Evolutionary conservation across 1,139 yeast genomes (phyloP).

Genomic region (Hansenula lynferdii): DNA sequence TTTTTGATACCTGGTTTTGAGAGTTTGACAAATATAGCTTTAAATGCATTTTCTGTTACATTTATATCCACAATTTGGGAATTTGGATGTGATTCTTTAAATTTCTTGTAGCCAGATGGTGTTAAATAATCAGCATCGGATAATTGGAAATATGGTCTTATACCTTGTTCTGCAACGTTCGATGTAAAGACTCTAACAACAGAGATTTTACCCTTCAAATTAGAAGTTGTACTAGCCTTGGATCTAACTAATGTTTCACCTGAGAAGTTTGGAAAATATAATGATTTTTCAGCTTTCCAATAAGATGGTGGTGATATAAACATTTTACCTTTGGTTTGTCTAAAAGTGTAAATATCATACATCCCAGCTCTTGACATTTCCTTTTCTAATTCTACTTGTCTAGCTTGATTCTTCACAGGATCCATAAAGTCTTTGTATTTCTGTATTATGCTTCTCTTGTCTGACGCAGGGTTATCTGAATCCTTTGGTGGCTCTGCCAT

Average conservation of each 20-base stretch:
- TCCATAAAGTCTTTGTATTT: slow-evolving; percentile 41
- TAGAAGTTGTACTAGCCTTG: slow-evolving; percentile 20
- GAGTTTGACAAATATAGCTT: slow-evolving; percentile 56
- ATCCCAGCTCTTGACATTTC: slow-evolving; percentile 87
- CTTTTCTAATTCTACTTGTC: slow-evolving; percentile 59
- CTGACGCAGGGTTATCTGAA: slow-evolving; percentile 30
- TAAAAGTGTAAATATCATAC: slow-evolving; percentile 74
- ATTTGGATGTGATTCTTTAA: slow-evolving; percentile 38
- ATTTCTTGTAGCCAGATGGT: slow-evolving; percentile 20
- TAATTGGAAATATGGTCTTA: slow-evolving; percentile 51
- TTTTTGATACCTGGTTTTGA: slow-evolving; percentile 42
- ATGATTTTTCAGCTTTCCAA: slow-evolving; percentile 69
- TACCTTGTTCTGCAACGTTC: slow-evolving; percentile 67
- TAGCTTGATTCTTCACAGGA: slow-evolving; percentile 43
- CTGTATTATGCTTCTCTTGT: slow-evolving; percentile 30
- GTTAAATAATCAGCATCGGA: slow-evolving; percentile 31
- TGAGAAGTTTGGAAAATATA: slow-evolving; percentile 79
- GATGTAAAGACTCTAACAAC: slow-evolving; percentile 65
- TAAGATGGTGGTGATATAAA: slow-evolving; percentile 76
- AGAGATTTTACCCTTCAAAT: slow-evolving; percentile 49
- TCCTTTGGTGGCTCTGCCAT: slow-evolving; percentile 30
- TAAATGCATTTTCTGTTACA: slow-evolving; percentile 66
- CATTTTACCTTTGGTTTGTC: slow-evolving; percentile 79
- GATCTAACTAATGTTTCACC: slow-evolving; percentile 50
- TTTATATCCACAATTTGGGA: slow-evolving; percentile 72